Percentiles rank a stretch among this genome's conserved stretches.
Evolutionary conservation across 139 green algal species (phyloP).

Genomic region (Micromonas pusilla): DNA sequence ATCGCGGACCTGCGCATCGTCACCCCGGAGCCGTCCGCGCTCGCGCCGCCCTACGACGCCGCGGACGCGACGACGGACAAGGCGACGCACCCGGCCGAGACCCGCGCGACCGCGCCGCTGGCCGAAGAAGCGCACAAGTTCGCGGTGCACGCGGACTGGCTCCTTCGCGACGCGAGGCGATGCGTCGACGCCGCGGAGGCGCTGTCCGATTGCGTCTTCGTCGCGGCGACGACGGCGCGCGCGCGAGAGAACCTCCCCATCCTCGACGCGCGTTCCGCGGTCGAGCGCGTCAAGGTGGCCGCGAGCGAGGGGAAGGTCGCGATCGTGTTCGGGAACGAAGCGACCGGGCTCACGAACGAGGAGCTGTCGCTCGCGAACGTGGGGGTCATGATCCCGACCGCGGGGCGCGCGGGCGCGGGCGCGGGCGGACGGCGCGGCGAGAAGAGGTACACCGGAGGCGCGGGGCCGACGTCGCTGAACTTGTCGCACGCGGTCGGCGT

Average conservation of each 20-base stretch:
- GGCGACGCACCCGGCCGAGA: not conserved
- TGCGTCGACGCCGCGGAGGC: not conserved
- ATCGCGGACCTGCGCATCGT: slow-evolving; percentile 3
- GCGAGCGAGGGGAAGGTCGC: not conserved
- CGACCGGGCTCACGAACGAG: slow-evolving; percentile 1
- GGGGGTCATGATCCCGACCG: not conserved
- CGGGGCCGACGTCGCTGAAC: not conserved
- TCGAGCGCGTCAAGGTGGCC: not conserved
- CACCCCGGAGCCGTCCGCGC: not conserved
- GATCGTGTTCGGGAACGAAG: slow-evolving; percentile 16
- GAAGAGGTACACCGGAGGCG: not conserved
- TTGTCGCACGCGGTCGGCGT: not conserved
- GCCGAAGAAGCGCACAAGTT: slow-evolving; percentile 9
- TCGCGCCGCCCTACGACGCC: not conserved
- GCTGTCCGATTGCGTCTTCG: not conserved
- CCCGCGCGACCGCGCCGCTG: not conserved
- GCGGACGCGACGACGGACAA: not conserved
- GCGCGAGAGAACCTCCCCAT: slow-evolving; percentile 14
- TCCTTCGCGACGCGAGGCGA: slow-evolving; percentile 5
- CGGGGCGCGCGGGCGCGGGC: no score
- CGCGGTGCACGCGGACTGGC: slow-evolving; percentile 17
- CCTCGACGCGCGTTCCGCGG: not conserved
- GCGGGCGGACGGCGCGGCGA: no score
- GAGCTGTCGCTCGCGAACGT: slow-evolving; percentile 7
- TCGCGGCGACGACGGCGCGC: slow-evolving; percentile 15